phyloP scores from a whole-genome alignment of 306 rosid genomes.

The Chamaecrista fasciculata region DNA sequence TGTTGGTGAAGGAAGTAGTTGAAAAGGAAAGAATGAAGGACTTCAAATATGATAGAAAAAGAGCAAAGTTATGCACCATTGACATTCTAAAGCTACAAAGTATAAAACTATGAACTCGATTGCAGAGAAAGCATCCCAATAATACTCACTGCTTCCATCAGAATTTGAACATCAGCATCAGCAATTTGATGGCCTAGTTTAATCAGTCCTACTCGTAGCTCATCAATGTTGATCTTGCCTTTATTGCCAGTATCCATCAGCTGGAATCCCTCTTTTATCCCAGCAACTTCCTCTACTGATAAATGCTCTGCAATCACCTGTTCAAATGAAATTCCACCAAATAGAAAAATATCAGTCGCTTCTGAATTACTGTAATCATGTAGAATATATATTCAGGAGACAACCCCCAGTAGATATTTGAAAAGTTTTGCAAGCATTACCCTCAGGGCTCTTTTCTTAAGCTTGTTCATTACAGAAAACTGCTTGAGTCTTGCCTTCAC shows the following conservation, averaged over 20 bases:
- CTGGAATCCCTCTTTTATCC: slow-evolving; percentile 76
- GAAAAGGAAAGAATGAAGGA: background rate
- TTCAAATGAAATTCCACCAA: slow-evolving; percentile 27
- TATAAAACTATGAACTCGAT: background rate
- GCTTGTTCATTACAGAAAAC: slow-evolving; percentile 94
- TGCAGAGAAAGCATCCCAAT: slow-evolving; percentile 10
- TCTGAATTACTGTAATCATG: background rate
- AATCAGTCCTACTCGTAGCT: slow-evolving; percentile 67
- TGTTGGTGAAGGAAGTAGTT: background rate
- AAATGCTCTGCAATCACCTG: slow-evolving; percentile 92
- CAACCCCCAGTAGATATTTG: background rate
- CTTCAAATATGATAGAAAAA: slow-evolving; percentile 12
- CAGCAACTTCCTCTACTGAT: slow-evolving; percentile 86
- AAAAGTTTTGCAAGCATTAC: slow-evolving; percentile 43
- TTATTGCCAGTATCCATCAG: slow-evolving; percentile 66
- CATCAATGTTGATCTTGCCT: slow-evolving; percentile 74
- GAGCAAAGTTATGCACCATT: background rate
- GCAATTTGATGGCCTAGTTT: slow-evolving; percentile 86
- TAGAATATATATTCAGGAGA: slow-evolving; percentile 22
- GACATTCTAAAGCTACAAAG: background rate
- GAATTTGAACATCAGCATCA: slow-evolving; percentile 72
- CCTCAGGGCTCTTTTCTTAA: slow-evolving; percentile 93
- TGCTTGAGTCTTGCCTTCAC: slow-evolving; percentile 90
- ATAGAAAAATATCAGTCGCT: slow-evolving; percentile 5
- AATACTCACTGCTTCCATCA: slow-evolving; percentile 88